Base-by-base conservation (phyloP, 495 filamentous ascomycete genomes). In the Hapsidospora chrysogenum region DNA sequence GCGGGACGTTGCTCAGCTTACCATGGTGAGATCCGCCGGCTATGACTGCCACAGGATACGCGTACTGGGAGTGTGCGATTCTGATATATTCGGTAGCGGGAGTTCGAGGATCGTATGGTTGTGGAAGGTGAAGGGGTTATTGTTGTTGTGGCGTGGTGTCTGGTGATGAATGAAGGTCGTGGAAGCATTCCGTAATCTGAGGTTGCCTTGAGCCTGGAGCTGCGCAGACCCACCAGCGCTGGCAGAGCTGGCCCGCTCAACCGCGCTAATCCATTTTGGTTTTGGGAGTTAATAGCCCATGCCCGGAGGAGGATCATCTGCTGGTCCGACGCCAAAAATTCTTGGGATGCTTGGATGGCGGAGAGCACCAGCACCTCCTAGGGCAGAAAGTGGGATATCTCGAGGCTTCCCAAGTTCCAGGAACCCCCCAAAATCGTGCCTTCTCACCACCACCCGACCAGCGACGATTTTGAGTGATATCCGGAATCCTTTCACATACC, bases 341-440 rank as follows among this genome's bases (percentile, higher is more conserved):
- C 33, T 23, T 19, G 15, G 22, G 26, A 16, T n/a, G 17, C 17
- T n/a, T n/a, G n/a, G n/a, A 36, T 28, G 33, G 42, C 43, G 45
- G 45, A 49, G 45, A 47, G 46, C 46, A 44, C 31, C 40, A 45
- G 42, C 38, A 36, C 11, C 23, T 26, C 6, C 23, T 36, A 36
- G 33, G 33, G 33, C 33, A 36, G 33, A 17, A 36, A 23, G 33
- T 36, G 33, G 33, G 33, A 36, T 36, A 23, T 36, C 33, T 25
- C 21, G 20, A 36, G 33, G 33, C 33, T 36, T 3, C n/a, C n/a
- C n/a, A n/a, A n/a, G n/a, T n/a, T n/a, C 33, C 18, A 22, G 33
- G 6, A 27, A 36, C 22, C 17, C 20, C 9, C 20, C 33, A 23
- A n/a, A n/a, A 27, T 9, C 33, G 9, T 36, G 33, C 23, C n/a